phyloP scores from a whole-genome alignment of 2,329 filamentous ascomycete genomes.

The Fragosphaeria purpurea region DNA sequence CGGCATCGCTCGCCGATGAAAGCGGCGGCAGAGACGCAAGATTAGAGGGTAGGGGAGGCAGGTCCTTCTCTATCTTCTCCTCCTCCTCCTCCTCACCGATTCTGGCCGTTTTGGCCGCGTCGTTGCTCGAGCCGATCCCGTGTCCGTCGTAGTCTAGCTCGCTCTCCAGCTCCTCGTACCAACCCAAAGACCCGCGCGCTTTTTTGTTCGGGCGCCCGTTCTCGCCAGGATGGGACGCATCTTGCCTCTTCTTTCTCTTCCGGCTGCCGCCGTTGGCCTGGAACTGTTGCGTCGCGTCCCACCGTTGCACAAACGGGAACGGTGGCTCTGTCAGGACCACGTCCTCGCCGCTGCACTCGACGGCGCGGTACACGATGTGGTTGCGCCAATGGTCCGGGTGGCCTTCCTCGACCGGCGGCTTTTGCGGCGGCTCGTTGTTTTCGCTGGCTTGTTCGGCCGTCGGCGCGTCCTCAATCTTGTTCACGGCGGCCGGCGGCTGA shows the following conservation, averaged over 20 bases:
- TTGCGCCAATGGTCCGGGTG: slow-evolving; percentile 55
- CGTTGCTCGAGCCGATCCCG: neutral
- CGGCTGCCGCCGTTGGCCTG: slow-evolving; percentile 14
- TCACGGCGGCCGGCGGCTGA: too few relatives aligned
- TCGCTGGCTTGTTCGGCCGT: neutral
- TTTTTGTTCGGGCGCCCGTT: too few relatives aligned
- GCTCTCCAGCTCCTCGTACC: too few relatives aligned
- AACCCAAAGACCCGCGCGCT: too few relatives aligned
- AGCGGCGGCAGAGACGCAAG: slow-evolving; percentile 42
- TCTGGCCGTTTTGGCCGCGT: neutral
- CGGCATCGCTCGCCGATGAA: slow-evolving; percentile 31
- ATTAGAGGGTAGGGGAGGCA: slow-evolving; percentile 53
- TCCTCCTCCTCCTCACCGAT: neutral
- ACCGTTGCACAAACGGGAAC: slow-evolving; percentile 82
- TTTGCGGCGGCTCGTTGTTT: too few relatives aligned
- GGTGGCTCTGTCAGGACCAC: slow-evolving; percentile 65
- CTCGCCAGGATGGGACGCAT: too few relatives aligned
- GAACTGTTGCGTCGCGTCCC: slow-evolving; percentile 64
- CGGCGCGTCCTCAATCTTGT: neutral
- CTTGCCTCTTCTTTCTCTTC: slow-evolving; percentile 29
- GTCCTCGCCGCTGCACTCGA: slow-evolving; percentile 70
- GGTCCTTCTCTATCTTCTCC: slow-evolving; percentile 36
- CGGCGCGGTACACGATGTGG: slow-evolving; percentile 64
- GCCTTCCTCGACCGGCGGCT: neutral
- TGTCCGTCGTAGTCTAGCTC: neutral